Conservation (phyloP, 2,329 filamentous ascomycete genomes). For the Didymella glomerata region DNA sequence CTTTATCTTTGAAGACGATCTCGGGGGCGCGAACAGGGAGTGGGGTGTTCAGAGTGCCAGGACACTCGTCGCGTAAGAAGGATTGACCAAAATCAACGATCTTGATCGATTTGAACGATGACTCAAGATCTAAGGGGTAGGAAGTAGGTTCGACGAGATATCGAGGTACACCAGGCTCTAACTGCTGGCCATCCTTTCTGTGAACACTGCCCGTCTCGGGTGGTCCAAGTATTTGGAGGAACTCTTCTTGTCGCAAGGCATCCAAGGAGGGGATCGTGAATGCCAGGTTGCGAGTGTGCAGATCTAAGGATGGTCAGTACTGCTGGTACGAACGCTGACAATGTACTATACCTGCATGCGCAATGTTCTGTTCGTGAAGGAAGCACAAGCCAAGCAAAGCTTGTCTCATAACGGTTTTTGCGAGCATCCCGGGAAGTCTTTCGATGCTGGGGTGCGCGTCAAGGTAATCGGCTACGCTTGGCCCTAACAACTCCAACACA, state of each 20-base stretch:
- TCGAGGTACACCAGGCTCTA: conserved; percentile 28
- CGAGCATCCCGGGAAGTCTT: conserved; percentile 50
- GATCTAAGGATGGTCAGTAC: conserved; percentile 24
- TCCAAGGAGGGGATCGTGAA: conserved; percentile 34
- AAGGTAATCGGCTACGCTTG: conserved; percentile 52
- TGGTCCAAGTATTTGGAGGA: conserved; percentile 28
- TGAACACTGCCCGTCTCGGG: conserved; percentile 28
- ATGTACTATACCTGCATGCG: background rate
- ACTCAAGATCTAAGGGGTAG: conserved; percentile 4
- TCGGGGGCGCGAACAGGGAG: conserved; percentile 50
- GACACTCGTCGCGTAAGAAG: conserved; percentile 48
- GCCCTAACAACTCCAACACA: conserved; percentile 54
- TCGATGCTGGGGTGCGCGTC: conserved; percentile 41
- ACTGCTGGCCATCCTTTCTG: conserved; percentile 30
- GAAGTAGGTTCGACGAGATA: conserved; percentile 31
- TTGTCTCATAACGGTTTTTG: conserved; percentile 49
- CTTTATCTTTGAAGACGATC: conserved; percentile 48
- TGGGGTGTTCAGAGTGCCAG: conserved; percentile 37
- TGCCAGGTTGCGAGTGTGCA: conserved; percentile 39
- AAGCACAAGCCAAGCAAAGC: conserved; percentile 28
- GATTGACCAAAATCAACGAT: conserved; percentile 53
- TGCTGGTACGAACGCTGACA: too few relatives aligned
- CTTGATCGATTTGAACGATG: conserved; percentile 16
- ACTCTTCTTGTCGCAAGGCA: conserved; percentile 24
- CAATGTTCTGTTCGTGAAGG: conserved; percentile 35